A percentile compares a stretch with the other conserved stretches of the same genome.
Evolutionary conservation across 306 rosid species (phyloP).

Genomic region (Psophocarpus tetragonolobus): DNA sequence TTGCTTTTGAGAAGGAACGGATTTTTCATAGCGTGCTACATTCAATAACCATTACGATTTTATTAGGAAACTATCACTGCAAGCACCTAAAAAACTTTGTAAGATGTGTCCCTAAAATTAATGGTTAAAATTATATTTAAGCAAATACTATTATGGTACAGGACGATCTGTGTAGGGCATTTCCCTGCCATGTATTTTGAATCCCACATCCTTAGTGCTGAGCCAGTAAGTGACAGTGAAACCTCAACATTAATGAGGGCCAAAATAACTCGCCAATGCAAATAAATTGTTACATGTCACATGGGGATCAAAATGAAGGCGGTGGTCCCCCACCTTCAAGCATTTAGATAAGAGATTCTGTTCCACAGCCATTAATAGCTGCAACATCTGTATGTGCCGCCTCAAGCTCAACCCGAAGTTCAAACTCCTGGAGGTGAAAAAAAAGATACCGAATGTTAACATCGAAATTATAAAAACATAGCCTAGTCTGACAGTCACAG

Average conservation of each 20-base stretch:
- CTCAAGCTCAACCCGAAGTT: constrained; percentile 31
- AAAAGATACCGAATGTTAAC: constrained; percentile 21
- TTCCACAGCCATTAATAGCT: constrained; percentile 19
- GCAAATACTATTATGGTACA: constrained; percentile 36
- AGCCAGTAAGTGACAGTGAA: constrained; percentile 30
- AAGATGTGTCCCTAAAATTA: neutral
- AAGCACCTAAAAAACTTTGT: neutral
- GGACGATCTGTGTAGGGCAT: constrained; percentile 15
- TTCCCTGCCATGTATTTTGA: constrained; percentile 14
- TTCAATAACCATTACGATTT: neutral
- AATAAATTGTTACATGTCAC: constrained; percentile 33
- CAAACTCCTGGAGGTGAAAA: constrained; percentile 40
- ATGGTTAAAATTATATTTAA: constrained; percentile 36
- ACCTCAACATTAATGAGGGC: constrained; percentile 34
- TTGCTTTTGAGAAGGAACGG: no score
- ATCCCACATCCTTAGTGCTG: constrained; percentile 9
- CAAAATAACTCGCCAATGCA: constrained; percentile 32
- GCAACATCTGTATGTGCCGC: constrained; percentile 15
- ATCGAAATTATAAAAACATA: neutral
- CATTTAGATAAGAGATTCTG: constrained; percentile 33
- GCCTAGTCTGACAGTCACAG: neutral
- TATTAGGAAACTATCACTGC: neutral
- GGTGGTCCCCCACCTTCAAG: constrained; percentile 31
- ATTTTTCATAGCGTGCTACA: no score
- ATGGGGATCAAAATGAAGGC: constrained; percentile 33